These are phyloP conservation scores for Phalaenopsis equestris DNA, from an alignment of 106 monocot genomes.

Conservation along the genomic window DNA sequence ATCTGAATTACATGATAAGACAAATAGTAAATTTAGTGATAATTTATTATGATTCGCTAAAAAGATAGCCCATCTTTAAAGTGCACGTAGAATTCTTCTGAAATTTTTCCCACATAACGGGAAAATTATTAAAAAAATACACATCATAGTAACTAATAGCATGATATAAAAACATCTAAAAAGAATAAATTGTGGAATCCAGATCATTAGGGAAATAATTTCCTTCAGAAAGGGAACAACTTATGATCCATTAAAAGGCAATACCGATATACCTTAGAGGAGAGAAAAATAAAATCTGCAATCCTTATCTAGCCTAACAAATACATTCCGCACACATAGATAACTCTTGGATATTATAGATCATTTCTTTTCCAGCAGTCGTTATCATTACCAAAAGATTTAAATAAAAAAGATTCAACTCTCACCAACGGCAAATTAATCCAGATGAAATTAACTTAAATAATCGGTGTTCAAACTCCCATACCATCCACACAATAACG, in stretches of 20 bases:
- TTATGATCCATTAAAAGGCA: neutral
- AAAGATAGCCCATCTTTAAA: neutral
- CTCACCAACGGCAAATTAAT: too few relatives aligned
- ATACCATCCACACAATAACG: too few relatives aligned
- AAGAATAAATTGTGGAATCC: neutral
- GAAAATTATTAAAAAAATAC: neutral
- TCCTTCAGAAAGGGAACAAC: neutral
- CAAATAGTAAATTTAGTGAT: neutral
- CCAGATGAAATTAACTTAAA: too few relatives aligned
- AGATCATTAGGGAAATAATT: neutral
- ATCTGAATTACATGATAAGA: constrained; percentile 34
- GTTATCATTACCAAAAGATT: too few relatives aligned
- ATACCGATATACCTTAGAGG: neutral
- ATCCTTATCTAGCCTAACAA: neutral
- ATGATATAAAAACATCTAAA: neutral
- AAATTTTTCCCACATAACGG: neutral
- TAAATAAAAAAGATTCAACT: too few relatives aligned
- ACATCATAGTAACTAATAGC: neutral
- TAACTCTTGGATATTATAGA: neutral
- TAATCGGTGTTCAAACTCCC: too few relatives aligned
- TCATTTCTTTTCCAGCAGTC: neutral
- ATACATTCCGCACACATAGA: neutral
- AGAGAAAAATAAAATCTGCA: neutral
- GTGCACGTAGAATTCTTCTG: neutral
- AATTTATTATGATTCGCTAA: neutral